Percentiles rank a stretch among this genome's conserved stretches.
Conservation (phyloP, 495 filamentous ascomycete genomes). For the Penicillium maclennaniae region DNA sequence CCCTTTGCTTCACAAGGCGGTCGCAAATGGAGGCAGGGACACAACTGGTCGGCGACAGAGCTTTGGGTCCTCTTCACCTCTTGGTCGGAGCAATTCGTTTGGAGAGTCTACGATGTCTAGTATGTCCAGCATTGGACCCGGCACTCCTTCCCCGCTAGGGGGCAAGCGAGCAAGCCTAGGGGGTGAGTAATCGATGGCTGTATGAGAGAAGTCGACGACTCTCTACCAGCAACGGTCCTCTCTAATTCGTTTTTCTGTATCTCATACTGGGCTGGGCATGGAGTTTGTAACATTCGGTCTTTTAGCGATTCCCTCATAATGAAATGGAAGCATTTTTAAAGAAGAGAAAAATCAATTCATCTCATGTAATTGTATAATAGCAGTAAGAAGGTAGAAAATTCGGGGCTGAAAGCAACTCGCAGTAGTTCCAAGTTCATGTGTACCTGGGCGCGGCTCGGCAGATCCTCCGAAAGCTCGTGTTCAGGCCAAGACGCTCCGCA, state of each 20-base stretch:
- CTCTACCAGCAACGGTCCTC: slow-evolving; percentile 40
- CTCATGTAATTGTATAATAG: neutral
- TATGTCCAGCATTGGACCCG: slow-evolving; percentile 33
- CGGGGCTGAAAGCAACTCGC: neutral
- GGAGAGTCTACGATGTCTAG: slow-evolving; percentile 19
- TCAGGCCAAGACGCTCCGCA: slow-evolving; percentile 18
- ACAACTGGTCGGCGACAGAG: slow-evolving; percentile 54
- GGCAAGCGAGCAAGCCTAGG: slow-evolving; percentile 66
- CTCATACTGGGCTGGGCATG: slow-evolving; percentile 9
- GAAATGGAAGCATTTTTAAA: slow-evolving; percentile 2
- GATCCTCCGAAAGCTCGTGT: slow-evolving; percentile 1
- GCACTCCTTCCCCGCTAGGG: slow-evolving; percentile 58
- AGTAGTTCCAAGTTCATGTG: neutral
- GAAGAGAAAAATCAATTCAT: too few species aligned
- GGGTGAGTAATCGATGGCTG: slow-evolving; percentile 84
- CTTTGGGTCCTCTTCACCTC: slow-evolving; percentile 47
- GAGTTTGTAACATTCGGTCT: slow-evolving; percentile 11
- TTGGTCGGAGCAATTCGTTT: slow-evolving; percentile 46
- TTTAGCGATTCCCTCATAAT: slow-evolving; percentile 10
- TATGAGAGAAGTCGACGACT: slow-evolving; percentile 66
- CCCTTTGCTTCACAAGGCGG: slow-evolving; percentile 66
- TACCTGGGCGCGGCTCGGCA: slow-evolving; percentile 8
- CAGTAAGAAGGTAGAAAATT: neutral
- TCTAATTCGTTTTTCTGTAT: slow-evolving; percentile 23
- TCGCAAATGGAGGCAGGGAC: slow-evolving; percentile 48